These are phyloP conservation scores for Colletotrichum magnum DNA, from an alignment of 2,329 filamentous ascomycete genomes.

Conservation along the genomic window DNA sequence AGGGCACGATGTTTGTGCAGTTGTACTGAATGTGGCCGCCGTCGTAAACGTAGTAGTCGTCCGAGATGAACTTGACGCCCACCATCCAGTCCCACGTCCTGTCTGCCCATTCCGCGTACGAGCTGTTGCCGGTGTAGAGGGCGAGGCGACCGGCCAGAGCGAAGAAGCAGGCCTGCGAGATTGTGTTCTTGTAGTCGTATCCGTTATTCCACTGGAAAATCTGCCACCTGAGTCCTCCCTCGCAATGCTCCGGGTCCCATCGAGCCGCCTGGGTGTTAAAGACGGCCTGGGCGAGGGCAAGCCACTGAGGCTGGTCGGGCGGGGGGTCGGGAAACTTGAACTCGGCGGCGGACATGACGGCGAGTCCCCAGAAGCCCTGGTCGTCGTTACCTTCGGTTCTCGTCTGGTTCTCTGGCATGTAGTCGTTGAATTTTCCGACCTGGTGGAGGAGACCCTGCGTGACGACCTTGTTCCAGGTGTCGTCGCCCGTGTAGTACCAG, in stretches of 20 bases:
- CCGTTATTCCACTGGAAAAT: conserved; percentile 87
- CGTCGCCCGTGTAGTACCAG: conserved; percentile 86
- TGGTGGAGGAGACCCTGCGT: conserved; percentile 81
- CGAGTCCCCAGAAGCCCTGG: conserved; percentile 81
- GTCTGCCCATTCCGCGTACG: conserved; percentile 84
- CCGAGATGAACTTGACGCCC: conserved; percentile 69
- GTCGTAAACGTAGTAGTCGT: conserved; percentile 73
- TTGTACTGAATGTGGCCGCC: conserved; percentile 70
- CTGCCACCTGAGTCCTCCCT: conserved; percentile 87
- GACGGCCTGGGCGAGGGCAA: conserved; percentile 81
- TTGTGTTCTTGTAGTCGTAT: conserved; percentile 82
- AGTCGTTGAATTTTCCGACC: conserved; percentile 79
- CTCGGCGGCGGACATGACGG: conserved; percentile 80
- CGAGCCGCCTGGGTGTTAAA: conserved; percentile 84
- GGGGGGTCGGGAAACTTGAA: conserved; percentile 75
- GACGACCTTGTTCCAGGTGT: conserved; percentile 77
- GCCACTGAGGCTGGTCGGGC: conserved; percentile 72
- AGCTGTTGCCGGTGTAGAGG: conserved; percentile 81
- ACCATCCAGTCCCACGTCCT: conserved; percentile 80
- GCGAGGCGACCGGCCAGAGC: conserved; percentile 77
- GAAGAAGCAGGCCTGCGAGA: conserved; percentile 75
- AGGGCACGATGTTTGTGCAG: conserved; percentile 70
- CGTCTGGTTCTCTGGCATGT: conserved; percentile 83
- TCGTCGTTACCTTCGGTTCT: conserved; percentile 80
- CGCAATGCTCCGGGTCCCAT: conserved; percentile 79